Conservation (phyloP, 2,329 filamentous ascomycete genomes). For the Phialophora expanda region DNA sequence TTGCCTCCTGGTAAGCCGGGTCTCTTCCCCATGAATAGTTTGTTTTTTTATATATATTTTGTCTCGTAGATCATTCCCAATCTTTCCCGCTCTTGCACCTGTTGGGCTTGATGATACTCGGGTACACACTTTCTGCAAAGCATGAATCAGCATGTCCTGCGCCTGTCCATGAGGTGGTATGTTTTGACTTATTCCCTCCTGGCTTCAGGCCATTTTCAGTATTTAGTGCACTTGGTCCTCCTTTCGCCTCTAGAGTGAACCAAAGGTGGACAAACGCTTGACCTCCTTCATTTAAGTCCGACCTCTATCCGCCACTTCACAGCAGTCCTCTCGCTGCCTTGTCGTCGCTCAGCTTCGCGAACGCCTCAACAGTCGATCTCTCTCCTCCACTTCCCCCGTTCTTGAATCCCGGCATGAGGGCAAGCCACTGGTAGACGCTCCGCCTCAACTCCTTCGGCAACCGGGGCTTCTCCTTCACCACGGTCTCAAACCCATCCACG, state of each 20-base stretch:
- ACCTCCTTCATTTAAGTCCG: not conserved
- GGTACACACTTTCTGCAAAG: too few species aligned
- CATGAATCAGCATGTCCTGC: not conserved
- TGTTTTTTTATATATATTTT: not conserved
- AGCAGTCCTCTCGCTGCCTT: slow-evolving; percentile 35
- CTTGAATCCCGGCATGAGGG: slow-evolving; percentile 39
- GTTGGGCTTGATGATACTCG: not conserved
- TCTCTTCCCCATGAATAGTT: not conserved
- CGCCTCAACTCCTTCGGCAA: slow-evolving; percentile 37
- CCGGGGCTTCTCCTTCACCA: slow-evolving; percentile 31
- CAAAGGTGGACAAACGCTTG: not conserved
- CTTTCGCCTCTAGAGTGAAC: not conserved
- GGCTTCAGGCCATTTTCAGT: not conserved
- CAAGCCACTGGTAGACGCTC: slow-evolving; percentile 39
- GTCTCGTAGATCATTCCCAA: not conserved
- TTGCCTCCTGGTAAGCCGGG: not conserved
- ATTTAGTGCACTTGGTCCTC: not conserved
- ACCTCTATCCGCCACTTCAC: slow-evolving; percentile 17
- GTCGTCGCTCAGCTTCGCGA: slow-evolving; percentile 32
- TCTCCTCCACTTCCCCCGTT: slow-evolving; percentile 20
- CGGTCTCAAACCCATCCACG: slow-evolving; percentile 37
- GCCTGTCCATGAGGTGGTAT: not conserved
- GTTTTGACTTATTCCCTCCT: not conserved
- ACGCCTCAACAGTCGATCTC: slow-evolving; percentile 22
- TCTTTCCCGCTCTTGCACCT: not conserved